These are phyloP conservation scores for Pseudozyma sp. DNA, from an alignment of 1,284 basidiomycete genomes.

Conservation along the genomic window DNA sequence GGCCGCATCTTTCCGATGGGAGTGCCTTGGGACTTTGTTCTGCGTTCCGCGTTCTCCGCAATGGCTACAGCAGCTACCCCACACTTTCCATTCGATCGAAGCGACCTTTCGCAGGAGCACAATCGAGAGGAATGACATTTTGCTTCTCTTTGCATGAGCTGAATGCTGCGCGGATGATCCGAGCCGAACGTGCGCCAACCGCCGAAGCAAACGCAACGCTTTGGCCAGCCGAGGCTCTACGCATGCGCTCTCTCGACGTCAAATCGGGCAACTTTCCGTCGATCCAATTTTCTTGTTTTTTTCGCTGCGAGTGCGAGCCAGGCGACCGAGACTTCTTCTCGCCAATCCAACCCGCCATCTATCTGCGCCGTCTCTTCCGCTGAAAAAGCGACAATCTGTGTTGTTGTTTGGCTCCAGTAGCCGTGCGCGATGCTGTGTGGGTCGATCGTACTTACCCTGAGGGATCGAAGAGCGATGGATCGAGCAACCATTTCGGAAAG, in stretches of 20 bases:
- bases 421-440: not conserved
- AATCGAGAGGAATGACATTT: too few species aligned
- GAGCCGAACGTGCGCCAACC: not conserved
- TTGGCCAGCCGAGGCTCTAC: not conserved
- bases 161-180: conserved; percentile 1
- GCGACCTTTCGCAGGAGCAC: too few species aligned
- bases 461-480: conserved; percentile 45
- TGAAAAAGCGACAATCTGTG: too few species aligned
- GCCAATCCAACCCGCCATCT: too few species aligned
- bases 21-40: conserved; percentile 4
- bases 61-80: not conserved
- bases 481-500: conserved; percentile 44
- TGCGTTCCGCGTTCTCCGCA: not conserved
- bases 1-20: conserved; percentile 44
- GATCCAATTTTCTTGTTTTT: not conserved
- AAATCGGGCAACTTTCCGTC: not conserved
- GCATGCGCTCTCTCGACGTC: too few species aligned
- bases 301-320: not conserved
- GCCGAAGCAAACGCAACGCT: not conserved
- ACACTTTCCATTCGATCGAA: not conserved
- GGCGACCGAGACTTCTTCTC: too few species aligned
- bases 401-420: not conserved
- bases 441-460: conserved; percentile 35
- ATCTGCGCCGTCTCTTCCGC: too few species aligned
- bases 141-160: not conserved